Percentiles rank a stretch among this genome's conserved stretches.
Conservation (phyloP, 164 flowering plant genomes). For the Annona squamosa region DNA sequence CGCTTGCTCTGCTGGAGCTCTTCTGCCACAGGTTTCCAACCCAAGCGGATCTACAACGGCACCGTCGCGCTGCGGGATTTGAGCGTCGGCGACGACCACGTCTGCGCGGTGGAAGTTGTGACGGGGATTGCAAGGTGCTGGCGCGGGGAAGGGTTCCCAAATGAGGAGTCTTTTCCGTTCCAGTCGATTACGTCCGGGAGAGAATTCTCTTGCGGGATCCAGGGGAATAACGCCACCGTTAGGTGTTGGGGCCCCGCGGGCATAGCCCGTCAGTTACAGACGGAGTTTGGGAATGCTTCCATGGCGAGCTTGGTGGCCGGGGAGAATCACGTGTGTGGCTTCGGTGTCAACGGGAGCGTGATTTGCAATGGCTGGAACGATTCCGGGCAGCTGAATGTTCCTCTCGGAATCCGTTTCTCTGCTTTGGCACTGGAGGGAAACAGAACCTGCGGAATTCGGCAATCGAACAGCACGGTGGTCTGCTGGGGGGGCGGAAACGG, state of each 20-base stretch:
- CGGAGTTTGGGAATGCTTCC: constrained; percentile 12
- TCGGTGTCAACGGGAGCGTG: constrained; percentile 30
- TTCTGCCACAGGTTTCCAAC: not conserved
- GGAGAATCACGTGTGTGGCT: constrained; percentile 55
- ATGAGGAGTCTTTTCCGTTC: constrained; percentile 8
- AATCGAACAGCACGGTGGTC: constrained; percentile 33
- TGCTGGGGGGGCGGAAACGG: constrained; percentile 60
- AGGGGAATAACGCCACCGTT: constrained; percentile 21
- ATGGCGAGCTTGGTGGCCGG: constrained; percentile 58
- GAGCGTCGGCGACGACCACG: constrained; percentile 57
- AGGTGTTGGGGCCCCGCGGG: constrained; percentile 34
- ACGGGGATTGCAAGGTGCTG: constrained; percentile 44
- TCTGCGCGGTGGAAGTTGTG: constrained; percentile 44
- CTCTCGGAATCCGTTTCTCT: constrained; percentile 13
- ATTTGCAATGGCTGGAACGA: constrained; percentile 46
- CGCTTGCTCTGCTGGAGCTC: constrained; percentile 65
- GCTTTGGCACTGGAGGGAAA: constrained; percentile 40
- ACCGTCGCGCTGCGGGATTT: constrained; percentile 28
- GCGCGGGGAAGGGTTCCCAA: constrained; percentile 28
- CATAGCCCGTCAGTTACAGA: constrained; percentile 9
- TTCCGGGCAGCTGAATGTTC: constrained; percentile 40
- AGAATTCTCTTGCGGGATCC: constrained; percentile 67
- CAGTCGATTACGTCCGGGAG: constrained; percentile 43
- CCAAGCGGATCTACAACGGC: constrained; percentile 40
- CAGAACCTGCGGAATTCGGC: constrained; percentile 45